Conservation (phyloP, 371 early-diverging fungal species). For the Mucor lusitanicus region DNA sequence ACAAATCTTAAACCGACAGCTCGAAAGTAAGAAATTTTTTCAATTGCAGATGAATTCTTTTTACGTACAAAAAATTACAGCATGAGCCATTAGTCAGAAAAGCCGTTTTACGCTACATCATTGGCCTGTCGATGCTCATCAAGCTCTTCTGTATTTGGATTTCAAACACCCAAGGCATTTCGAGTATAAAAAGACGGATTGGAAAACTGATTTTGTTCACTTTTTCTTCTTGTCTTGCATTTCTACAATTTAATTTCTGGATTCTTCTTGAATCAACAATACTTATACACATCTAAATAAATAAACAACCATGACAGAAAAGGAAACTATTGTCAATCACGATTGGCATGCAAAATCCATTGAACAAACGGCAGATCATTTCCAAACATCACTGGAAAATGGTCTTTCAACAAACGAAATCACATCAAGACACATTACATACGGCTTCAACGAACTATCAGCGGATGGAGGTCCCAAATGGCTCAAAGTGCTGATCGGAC, state of each 20-base stretch:
- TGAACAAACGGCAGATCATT: slow-evolving; percentile 56
- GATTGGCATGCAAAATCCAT: slow-evolving; percentile 29
- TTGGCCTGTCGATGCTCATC: neutral
- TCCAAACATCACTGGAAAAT: slow-evolving; percentile 53
- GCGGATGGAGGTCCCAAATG: slow-evolving; percentile 62
- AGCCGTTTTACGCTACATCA: neutral
- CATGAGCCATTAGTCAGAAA: neutral
- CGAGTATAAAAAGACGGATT: neutral
- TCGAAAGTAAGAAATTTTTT: neutral
- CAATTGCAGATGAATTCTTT: slow-evolving; percentile 6
- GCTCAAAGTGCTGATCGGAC: slow-evolving; percentile 75
- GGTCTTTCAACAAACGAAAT: slow-evolving; percentile 68
- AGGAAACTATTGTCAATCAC: neutral
- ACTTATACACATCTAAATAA: neutral
- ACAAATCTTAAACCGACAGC: neutral
- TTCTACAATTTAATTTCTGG: neutral
- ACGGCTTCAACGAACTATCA: slow-evolving; percentile 77
- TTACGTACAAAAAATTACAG: slow-evolving; percentile 8
- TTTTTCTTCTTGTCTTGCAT: neutral
- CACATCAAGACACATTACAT: slow-evolving; percentile 48
- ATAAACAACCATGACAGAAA: neutral
- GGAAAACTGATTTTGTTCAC: neutral
- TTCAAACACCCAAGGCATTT: neutral
- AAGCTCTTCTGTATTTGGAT: neutral
- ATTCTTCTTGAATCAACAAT: neutral